phyloP scores from a whole-genome alignment of 345 rosid species.

The Adansonia digitata region DNA sequence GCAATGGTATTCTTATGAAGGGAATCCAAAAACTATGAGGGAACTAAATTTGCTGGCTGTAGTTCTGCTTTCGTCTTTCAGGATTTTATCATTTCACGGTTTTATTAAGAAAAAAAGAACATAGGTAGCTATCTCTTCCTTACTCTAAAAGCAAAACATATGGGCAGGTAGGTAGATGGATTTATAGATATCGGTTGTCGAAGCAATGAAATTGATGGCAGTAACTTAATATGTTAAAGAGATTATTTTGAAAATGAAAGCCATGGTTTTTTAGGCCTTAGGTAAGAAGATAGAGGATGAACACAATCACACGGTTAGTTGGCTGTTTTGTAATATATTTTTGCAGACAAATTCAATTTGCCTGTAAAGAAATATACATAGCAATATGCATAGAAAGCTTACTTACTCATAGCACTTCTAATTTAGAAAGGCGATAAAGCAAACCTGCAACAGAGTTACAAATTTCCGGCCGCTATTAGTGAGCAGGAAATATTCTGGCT shows the following conservation, averaged over 20 bases:
- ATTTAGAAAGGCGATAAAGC: constrained; percentile 7
- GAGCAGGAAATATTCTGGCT: constrained; percentile 46
- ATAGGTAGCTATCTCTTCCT: not conserved
- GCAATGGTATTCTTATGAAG: not conserved
- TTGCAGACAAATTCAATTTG: not conserved
- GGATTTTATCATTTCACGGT: not conserved
- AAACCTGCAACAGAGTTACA: constrained; percentile 54
- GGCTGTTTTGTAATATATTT: not conserved
- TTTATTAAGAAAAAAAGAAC: not conserved
- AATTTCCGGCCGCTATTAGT: constrained; percentile 61
- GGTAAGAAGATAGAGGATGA: not conserved
- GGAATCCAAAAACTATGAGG: not conserved
- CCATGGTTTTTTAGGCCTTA: not conserved
- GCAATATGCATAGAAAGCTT: not conserved
- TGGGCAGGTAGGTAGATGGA: not conserved
- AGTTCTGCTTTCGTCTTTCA: not conserved
- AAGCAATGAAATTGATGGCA: constrained; percentile 4
- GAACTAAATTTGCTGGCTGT: not conserved
- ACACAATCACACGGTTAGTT: not conserved
- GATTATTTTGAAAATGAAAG: not conserved
- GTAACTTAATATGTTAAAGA: not conserved
- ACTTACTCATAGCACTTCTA: not conserved
- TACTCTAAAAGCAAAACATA: not conserved
- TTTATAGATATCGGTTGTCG: not conserved
- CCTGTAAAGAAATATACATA: not conserved